phyloP scores from a whole-genome alignment of 192 early-diverging fungal species.

The Glomus cerebriforme region DNA sequence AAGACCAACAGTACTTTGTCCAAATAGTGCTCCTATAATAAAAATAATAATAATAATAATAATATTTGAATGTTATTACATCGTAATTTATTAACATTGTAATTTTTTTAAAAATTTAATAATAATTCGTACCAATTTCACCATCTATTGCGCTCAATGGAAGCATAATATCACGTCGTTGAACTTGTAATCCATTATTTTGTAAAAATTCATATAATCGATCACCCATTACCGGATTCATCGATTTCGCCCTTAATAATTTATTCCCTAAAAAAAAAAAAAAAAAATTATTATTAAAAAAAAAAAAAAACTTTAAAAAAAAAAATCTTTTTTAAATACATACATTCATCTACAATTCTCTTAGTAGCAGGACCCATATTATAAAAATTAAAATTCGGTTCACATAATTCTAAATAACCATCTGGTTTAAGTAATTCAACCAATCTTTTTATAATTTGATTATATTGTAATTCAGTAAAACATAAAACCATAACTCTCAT shows the following conservation, averaged over 20 bases:
- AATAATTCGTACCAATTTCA: no score
- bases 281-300: background rate
- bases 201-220: background rate
- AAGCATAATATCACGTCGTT: background rate
- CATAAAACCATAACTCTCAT: background rate
- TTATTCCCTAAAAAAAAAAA: background rate
- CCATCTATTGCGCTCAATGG: background rate
- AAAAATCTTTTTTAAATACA: background rate
- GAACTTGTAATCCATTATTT: background rate
- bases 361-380: conserved; percentile 35
- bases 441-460: conserved; percentile 31
- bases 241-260: background rate
- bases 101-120: no score
- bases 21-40: no score
- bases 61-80: no score
- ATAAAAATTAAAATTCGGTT: conserved; percentile 30
- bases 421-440: conserved; percentile 35
- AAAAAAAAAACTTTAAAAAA: background rate
- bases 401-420: conserved; percentile 39
- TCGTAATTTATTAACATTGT: no score
- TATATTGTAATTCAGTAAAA: background rate
- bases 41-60: no score
- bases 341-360: conserved; percentile 34
- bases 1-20: no score
- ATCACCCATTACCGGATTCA: background rate